These are phyloP conservation scores for Lactarius psammicola DNA, from an alignment of 768 basidiomycete species.

Conservation along the genomic window DNA sequence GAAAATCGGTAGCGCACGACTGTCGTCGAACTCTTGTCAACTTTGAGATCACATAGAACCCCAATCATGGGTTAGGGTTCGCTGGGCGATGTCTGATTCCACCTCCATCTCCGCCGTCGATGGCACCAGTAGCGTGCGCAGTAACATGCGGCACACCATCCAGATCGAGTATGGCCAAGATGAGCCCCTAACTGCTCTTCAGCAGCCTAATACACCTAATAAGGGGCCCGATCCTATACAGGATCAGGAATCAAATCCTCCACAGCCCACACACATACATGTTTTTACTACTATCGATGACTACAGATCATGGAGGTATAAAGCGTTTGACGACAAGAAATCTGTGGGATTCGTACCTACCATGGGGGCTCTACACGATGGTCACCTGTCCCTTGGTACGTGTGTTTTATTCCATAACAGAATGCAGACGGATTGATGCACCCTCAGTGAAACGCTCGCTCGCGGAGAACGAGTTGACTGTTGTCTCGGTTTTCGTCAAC, in stretches of 20 bases:
- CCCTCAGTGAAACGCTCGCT: constrained; percentile 72
- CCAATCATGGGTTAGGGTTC: constrained; percentile 3
- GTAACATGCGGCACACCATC: too few species aligned
- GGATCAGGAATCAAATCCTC: too few species aligned
- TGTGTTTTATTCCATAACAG: constrained; percentile 10
- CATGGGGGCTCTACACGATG: constrained; percentile 95
- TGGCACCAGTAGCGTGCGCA: too few species aligned
- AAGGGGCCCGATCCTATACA: too few species aligned
- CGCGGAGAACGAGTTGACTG: constrained; percentile 75
- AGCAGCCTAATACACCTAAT: too few species aligned
- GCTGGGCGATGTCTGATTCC: constrained; percentile 3
- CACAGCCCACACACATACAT: constrained; percentile 43
- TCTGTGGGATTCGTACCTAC: constrained; percentile 95
- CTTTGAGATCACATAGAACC: not conserved
- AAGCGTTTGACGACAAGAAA: constrained; percentile 54
- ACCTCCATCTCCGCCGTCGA: too few species aligned
- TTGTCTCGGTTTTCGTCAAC: constrained; percentile 96
- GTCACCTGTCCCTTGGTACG: constrained; percentile 88
- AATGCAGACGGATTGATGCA: constrained; percentile 7
- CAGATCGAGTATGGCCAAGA: too few species aligned
- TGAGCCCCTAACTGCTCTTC: too few species aligned
- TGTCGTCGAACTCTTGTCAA: too few species aligned
- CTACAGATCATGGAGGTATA: constrained; percentile 72
- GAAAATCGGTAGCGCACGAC: too few species aligned
- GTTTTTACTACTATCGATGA: constrained; percentile 58